Percentiles rank a stretch among this genome's conserved stretches.
Conservation (phyloP, 176 grass and related monocot genomes). For the Carex pumila region DNA sequence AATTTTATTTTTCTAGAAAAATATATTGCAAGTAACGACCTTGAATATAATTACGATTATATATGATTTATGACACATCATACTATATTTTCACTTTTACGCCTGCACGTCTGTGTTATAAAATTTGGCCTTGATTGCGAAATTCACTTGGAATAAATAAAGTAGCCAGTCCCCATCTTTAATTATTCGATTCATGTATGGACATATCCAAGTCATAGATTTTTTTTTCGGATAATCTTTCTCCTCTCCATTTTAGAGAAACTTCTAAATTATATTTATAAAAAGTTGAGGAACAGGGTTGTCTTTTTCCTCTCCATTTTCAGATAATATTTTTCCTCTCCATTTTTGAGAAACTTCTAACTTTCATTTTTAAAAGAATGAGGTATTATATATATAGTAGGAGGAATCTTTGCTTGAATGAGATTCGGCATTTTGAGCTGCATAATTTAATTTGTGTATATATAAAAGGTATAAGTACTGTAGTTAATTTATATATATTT, state of each 20-base stretch:
- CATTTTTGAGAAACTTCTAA: background rate
- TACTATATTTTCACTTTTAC: background rate
- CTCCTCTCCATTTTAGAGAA: background rate
- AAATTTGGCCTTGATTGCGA: background rate
- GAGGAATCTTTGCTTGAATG: background rate
- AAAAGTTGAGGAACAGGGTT: background rate
- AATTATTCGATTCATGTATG: background rate
- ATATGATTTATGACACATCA: background rate
- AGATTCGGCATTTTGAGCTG: background rate
- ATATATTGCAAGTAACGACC: background rate
- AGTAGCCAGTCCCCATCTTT: background rate
- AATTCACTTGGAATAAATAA: conserved; percentile 5
- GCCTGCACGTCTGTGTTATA: conserved; percentile 1
- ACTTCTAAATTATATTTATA: background rate
- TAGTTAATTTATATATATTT: background rate
- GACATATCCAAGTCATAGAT: background rate
- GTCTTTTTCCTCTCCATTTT: background rate
- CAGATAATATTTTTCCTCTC: background rate
- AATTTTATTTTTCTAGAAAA: background rate
- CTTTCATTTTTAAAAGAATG: background rate
- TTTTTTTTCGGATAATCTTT: background rate
- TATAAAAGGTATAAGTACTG: no score
- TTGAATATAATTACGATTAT: background rate
- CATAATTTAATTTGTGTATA: background rate
- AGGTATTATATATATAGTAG: no score